Evolutionary conservation across 208 protist genomes (phyloP).

Genomic region (Leishmania major): DNA sequence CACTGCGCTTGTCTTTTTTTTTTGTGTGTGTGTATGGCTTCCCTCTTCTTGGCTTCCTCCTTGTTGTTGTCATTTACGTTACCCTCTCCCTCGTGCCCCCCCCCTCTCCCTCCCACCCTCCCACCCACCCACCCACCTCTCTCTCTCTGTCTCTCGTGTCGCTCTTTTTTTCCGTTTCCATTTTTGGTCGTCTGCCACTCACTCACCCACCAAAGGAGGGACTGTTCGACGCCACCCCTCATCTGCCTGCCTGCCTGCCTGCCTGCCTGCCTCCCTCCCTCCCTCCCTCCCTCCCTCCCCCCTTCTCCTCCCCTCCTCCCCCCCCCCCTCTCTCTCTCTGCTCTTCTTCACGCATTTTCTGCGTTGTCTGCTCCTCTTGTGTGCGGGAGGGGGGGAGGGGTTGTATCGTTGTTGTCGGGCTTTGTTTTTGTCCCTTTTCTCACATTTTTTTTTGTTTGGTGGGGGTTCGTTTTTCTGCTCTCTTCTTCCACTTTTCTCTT

Average conservation of each 20-base stretch:
- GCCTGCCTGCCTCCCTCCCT: too few species aligned
- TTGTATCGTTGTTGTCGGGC: background rate
- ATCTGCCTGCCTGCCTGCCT: background rate
- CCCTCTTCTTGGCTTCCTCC: background rate
- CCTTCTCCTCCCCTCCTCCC: too few species aligned
- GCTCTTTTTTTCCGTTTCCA: too few species aligned
- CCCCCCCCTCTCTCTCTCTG: conserved; percentile 6
- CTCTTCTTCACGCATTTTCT: background rate
- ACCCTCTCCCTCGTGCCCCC: background rate
- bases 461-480: background rate
- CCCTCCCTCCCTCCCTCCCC: too few species aligned
- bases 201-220: background rate
- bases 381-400: background rate
- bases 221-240: background rate
- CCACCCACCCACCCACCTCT: too few species aligned
- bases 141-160: background rate
- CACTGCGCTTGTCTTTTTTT: too few species aligned
- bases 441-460: too few species aligned
- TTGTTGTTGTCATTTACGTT: background rate
- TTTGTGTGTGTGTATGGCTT: too few species aligned
- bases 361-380: background rate
- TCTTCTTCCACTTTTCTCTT: background rate
- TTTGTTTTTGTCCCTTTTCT: background rate
- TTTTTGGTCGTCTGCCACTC: background rate
- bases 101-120: background rate